phyloP scores from a whole-genome alignment of 345 rosid species.

The Citrus hindsii region DNA sequence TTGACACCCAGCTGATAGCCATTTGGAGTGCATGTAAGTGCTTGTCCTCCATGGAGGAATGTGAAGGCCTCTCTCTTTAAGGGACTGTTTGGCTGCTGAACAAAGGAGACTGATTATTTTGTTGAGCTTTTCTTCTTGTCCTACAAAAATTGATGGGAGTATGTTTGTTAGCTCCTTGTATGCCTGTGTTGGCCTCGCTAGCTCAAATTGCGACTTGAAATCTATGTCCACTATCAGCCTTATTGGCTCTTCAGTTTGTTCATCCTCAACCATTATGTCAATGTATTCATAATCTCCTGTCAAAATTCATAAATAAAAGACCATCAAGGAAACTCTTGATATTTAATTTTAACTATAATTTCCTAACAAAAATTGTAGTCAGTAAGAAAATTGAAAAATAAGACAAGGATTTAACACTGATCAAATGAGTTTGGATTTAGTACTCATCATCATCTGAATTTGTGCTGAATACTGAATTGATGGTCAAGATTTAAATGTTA shows the following conservation, averaged over 20 bases:
- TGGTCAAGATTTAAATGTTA: no score
- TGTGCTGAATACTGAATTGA: no score
- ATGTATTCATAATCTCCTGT: slow-evolving; percentile 60
- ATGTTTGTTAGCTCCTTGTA: slow-evolving; percentile 36
- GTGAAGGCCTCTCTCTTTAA: slow-evolving; percentile 46
- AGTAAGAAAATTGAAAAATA: no score
- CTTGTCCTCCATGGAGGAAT: slow-evolving; percentile 62
- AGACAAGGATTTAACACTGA: no score
- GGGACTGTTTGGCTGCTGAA: slow-evolving; percentile 47
- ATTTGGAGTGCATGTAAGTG: slow-evolving; percentile 50
- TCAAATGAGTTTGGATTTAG: no score
- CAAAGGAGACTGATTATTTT: slow-evolving; percentile 39
- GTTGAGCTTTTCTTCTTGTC: slow-evolving; percentile 39
- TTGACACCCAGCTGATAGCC: slow-evolving; percentile 25
- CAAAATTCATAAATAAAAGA: background rate
- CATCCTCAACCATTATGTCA: slow-evolving; percentile 17
- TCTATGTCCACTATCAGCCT: slow-evolving; percentile 54
- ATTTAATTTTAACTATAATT: no score
- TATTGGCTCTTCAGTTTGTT: background rate
- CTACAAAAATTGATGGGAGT: slow-evolving; percentile 47
- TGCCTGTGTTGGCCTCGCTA: slow-evolving; percentile 51
- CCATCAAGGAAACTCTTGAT: background rate
- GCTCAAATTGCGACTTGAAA: slow-evolving; percentile 57
- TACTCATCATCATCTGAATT: no score
- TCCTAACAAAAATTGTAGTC: no score